Evolutionary conservation across 2,329 filamentous ascomycete genomes (phyloP).

Genomic region (Trichophyton benhamiae): DNA sequence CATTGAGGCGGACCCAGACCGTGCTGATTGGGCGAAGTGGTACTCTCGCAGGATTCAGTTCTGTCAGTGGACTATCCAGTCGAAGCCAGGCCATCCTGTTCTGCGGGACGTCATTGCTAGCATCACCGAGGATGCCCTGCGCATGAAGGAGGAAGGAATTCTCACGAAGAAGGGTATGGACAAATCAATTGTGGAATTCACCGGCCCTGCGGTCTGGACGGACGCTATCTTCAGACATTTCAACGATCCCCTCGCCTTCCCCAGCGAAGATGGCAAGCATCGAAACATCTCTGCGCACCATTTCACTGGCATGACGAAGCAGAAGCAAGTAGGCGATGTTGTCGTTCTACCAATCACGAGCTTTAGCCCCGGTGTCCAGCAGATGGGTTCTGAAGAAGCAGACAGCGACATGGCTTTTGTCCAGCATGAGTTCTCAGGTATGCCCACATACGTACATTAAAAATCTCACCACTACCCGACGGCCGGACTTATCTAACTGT

Average conservation of each 20-base stretch:
- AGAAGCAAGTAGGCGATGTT: constrained; percentile 86
- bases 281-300: constrained; percentile 72
- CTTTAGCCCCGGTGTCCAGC: constrained; percentile 86
- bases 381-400: constrained; percentile 80
- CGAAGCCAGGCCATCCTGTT: constrained; percentile 86
- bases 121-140: constrained; percentile 71
- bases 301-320: constrained; percentile 73
- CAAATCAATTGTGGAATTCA: constrained; percentile 81
- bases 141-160: constrained; percentile 54
- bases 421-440: constrained; percentile 91
- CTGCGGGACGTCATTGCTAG: constrained; percentile 75
- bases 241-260: constrained; percentile 81
- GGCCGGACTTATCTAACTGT: not conserved
- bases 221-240: constrained; percentile 86
- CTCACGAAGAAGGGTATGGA: constrained; percentile 50
- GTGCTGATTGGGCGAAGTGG: constrained; percentile 86
- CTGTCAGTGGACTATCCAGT: constrained; percentile 97
- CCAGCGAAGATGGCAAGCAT: constrained; percentile 52
- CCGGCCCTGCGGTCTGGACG: constrained; percentile 88
- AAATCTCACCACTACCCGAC: not conserved
- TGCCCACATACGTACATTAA: not conserved
- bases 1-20: constrained; percentile 91
- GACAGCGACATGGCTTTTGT: constrained; percentile 97
- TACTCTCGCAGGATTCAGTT: constrained; percentile 95
- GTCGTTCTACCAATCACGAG: constrained; percentile 90